Base-by-base conservation (phyloP, 768 basidiomycete genomes). In the Trametes cubensis region DNA sequence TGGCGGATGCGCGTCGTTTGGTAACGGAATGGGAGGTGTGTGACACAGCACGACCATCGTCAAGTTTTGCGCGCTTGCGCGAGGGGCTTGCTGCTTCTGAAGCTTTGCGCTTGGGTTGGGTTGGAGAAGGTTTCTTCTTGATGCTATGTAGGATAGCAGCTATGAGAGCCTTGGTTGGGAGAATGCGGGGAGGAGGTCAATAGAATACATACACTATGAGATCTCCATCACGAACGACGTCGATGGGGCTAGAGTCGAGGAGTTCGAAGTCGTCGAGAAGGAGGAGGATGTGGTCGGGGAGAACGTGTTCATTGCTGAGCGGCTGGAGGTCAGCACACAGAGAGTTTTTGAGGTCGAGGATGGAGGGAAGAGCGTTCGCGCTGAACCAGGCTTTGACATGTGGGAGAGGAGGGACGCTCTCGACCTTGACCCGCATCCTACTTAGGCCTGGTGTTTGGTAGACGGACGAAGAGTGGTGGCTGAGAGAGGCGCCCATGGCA, bases 181-280 rank as follows among this genome's bases (percentile, higher is more conserved):
- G 11, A 34, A 34, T 34, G 10, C n/a, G 6, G 44, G 18, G 53
- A 28, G 48, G 18, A 34, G 13, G n/a, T 6, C 17, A 28, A 4
- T 20, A 18, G 3, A 15, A 17, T 18, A 69, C 71, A 57, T 48
- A 75, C 74, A 65, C 52, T 48, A 75, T 60, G 3, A 75, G 61
- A 47, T 75, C 74, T 17, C 70, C 69, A 28, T 74, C 73, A 28
- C 69, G 67, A 0, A 74, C 48, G 3, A 74, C 70, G 38, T 73
- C 72, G 20, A 71, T 58, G 1, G 63, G 58, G 41, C 68, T 70
- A 17, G 63, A 38, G 57, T 75, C 73, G 6, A 73, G 64, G 6
- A 75, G 62, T 57, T 71, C 70, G 50, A 74, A 75, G 18, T 69
- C 72, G 41, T 75, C 73, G 28, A 75, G 60, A n/a, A 64, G 60